Conservation (phyloP, 441 rosid species). For the Flueggea neowawraea region DNA sequence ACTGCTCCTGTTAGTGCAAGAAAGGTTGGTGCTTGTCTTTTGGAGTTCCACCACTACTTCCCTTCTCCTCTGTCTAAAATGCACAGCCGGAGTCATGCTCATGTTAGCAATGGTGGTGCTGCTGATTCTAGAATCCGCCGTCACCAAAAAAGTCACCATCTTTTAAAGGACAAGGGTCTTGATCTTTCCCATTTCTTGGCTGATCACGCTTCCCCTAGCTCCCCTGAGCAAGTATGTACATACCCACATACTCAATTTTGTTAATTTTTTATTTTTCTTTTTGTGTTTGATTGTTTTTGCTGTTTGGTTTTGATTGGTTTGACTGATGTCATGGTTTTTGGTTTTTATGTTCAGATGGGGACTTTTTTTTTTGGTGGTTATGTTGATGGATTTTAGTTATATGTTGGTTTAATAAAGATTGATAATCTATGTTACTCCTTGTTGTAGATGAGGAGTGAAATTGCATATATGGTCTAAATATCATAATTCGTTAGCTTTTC, state of each 20-base stretch:
- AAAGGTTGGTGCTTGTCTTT: conserved; percentile 72
- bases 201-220: conserved; percentile 61
- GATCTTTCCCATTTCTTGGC: conserved; percentile 55
- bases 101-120: conserved; percentile 27
- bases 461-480: too few species aligned
- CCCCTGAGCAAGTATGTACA: conserved; percentile 62
- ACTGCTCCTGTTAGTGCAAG: conserved; percentile 42
- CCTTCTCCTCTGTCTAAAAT: conserved; percentile 37
- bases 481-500: too few species aligned
- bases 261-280: not conserved
- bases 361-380: too few species aligned
- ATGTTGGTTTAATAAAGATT: too few species aligned
- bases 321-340: too few species aligned
- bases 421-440: too few species aligned
- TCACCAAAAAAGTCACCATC: conserved; percentile 35
- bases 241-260: not conserved
- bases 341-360: too few species aligned
- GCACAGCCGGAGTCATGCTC: conserved; percentile 40
- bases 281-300: conserved; percentile 18
- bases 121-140: conserved; percentile 40
- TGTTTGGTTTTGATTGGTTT: conserved; percentile 6
- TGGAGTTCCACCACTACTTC: conserved; percentile 69
- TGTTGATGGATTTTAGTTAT: too few species aligned
- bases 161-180: conserved; percentile 44
- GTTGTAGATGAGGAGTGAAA: too few species aligned